phyloP scores from a whole-genome alignment of 495 filamentous ascomycete species.

The Penicilliopsis zonata region DNA sequence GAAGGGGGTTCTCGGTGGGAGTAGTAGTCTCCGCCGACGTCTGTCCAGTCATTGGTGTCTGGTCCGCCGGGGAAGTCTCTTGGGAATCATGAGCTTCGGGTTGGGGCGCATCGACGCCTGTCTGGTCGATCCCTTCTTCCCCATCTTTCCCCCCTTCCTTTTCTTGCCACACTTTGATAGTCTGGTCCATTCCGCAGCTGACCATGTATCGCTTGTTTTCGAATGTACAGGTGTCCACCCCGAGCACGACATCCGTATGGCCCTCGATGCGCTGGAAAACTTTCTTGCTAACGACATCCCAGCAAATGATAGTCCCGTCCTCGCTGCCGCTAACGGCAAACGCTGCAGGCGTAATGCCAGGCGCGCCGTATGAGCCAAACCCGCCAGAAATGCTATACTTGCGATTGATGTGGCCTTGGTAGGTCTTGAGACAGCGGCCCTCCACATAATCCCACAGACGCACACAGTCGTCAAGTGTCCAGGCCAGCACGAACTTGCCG shows the following conservation, averaged over 20 bases:
- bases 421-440: conserved; percentile 85
- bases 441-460: conserved; percentile 91
- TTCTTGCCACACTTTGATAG: conserved; percentile 51
- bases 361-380: conserved; percentile 55
- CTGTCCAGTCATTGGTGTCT: conserved; percentile 1
- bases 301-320: conserved; percentile 71
- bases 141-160: conserved; percentile 11
- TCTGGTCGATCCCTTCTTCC: conserved; percentile 3
- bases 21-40: conserved; percentile 11
- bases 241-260: conserved; percentile 73
- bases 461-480: conserved; percentile 79
- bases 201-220: conserved; percentile 35
- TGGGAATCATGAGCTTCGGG: conserved; percentile 1
- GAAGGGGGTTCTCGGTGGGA: too few species aligned
- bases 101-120: neutral
- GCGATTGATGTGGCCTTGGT: conserved; percentile 82
- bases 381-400: conserved; percentile 72
- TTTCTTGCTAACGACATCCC: conserved; percentile 81
- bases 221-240: conserved; percentile 54
- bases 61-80: conserved; percentile 1
- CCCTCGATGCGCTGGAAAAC: conserved; percentile 59
- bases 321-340: conserved; percentile 80
- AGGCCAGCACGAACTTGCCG: conserved; percentile 82
- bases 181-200: conserved; percentile 52
- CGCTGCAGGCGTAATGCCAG: conserved; percentile 27